phyloP scores from a whole-genome alignment of 2,329 filamentous ascomycete genomes.

The Pseudopithomyces maydicus region DNA sequence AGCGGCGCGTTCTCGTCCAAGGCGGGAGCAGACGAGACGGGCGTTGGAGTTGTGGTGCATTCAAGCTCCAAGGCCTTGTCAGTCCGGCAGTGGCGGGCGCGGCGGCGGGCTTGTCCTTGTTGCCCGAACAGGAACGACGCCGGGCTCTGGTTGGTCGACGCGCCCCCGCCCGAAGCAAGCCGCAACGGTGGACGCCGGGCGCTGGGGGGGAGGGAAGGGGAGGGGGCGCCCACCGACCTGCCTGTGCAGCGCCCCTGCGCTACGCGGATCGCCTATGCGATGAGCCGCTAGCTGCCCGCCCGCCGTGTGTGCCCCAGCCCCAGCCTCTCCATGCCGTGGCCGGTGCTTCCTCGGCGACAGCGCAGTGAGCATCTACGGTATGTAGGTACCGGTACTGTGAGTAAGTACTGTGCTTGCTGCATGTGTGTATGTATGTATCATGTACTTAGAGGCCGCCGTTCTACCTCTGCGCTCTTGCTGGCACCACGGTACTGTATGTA shows the following conservation, averaged over 20 bases:
- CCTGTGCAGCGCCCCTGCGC: background rate
- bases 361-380: background rate
- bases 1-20: background rate
- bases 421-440: too few relatives aligned
- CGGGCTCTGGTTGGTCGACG: background rate
- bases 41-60: slow-evolving; percentile 13
- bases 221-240: background rate
- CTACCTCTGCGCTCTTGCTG: too few relatives aligned
- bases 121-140: slow-evolving; percentile 21
- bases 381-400: too few relatives aligned
- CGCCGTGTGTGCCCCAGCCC: background rate
- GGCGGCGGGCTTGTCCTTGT: slow-evolving; percentile 22
- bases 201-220: background rate
- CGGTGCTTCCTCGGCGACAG: background rate
- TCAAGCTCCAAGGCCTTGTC: slow-evolving; percentile 27
- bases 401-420: too few relatives aligned
- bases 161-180: slow-evolving; percentile 22
- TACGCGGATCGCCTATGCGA: background rate
- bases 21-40: too few relatives aligned
- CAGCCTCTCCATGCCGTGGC: background rate
- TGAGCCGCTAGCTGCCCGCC: background rate
- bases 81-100: slow-evolving; percentile 16
- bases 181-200: too few relatives aligned
- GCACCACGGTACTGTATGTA: too few relatives aligned
- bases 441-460: too few relatives aligned